These are phyloP conservation scores for Dryadomyces quercus-mongolicae DNA, from an alignment of 2,329 filamentous ascomycete genomes.

Conservation along the genomic window DNA sequence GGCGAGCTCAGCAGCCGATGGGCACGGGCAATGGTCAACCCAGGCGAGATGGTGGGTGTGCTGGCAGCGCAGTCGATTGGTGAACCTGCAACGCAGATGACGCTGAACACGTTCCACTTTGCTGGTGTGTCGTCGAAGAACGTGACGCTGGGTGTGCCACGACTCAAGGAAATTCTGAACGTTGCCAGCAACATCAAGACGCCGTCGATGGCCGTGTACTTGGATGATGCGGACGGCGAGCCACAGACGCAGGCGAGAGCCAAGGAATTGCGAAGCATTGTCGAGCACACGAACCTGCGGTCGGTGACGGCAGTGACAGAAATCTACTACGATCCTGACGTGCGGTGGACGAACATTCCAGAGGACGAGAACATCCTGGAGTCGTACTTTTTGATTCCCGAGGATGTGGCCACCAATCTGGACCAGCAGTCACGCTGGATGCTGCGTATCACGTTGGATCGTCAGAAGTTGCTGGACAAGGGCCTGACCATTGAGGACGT, in stretches of 20 bases:
- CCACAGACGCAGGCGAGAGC: constrained; percentile 59
- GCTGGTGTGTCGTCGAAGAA: constrained; percentile 99
- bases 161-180: constrained; percentile 98
- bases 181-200: constrained; percentile 98
- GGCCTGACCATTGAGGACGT: constrained; percentile 85
- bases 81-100: constrained; percentile 98
- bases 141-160: constrained; percentile 93
- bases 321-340: constrained; percentile 93
- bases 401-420: constrained; percentile 50
- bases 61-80: constrained; percentile 96
- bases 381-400: constrained; percentile 89
- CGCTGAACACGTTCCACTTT: constrained; percentile 98
- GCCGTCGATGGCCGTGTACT: constrained; percentile 88
- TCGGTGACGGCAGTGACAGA: constrained; percentile 87
- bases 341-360: constrained; percentile 72
- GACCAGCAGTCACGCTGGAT: constrained; percentile 89
- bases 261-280: constrained; percentile 73
- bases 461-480: constrained; percentile 92
- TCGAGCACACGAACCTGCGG: constrained; percentile 89
- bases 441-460: constrained; percentile 82
- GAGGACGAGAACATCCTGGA: constrained; percentile 91
- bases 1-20: constrained; percentile 87
- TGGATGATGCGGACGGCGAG: constrained; percentile 44
- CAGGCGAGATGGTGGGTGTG: constrained; percentile 98
- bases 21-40: constrained; percentile 71